Evolutionary conservation across 2,329 filamentous ascomycete genomes (phyloP).

Genomic region (Colletotrichum lini): DNA sequence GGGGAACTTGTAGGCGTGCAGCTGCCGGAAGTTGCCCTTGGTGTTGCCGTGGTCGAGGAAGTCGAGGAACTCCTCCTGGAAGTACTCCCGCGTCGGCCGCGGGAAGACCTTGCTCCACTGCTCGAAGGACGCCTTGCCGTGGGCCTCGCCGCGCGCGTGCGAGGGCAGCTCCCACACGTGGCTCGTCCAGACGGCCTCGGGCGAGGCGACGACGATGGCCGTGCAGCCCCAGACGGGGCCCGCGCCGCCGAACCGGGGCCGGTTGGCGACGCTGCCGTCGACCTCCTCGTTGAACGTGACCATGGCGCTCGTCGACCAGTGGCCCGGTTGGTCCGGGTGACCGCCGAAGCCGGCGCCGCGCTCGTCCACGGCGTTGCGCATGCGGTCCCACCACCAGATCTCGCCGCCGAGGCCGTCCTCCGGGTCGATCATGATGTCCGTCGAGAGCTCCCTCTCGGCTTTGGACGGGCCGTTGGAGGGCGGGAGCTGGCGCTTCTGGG

Average conservation of each 20-base stretch:
- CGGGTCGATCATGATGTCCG: conserved; percentile 19
- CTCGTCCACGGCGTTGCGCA: conserved; percentile 14
- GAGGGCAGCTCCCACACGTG: conserved; percentile 43
- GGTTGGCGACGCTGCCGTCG: conserved; percentile 6
- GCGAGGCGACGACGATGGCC: conserved; percentile 34
- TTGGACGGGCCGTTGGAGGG: conserved; percentile 2
- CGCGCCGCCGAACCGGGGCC: conserved; percentile 34
- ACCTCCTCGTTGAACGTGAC: conserved; percentile 14
- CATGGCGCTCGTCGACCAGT: conserved; percentile 30
- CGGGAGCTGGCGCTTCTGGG: background rate
- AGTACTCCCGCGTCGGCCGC: conserved; percentile 18
- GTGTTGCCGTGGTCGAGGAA: conserved; percentile 19
- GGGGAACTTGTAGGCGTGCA: background rate
- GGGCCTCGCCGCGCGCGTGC: conserved; percentile 9
- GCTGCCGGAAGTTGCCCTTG: conserved; percentile 4
- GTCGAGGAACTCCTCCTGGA: conserved; percentile 14
- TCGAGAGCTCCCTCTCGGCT: conserved; percentile 17
- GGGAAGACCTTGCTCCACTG: background rate
- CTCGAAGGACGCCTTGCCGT: background rate
- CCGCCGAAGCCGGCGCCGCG: conserved; percentile 17
- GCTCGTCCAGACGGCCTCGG: conserved; percentile 34
- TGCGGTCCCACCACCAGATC: conserved; percentile 10
- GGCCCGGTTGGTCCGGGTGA: background rate
- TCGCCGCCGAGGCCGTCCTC: conserved; percentile 6
- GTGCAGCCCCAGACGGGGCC: conserved; percentile 42